Conservation (phyloP, 2,329 filamentous ascomycete genomes). For the Monascus ruber region DNA sequence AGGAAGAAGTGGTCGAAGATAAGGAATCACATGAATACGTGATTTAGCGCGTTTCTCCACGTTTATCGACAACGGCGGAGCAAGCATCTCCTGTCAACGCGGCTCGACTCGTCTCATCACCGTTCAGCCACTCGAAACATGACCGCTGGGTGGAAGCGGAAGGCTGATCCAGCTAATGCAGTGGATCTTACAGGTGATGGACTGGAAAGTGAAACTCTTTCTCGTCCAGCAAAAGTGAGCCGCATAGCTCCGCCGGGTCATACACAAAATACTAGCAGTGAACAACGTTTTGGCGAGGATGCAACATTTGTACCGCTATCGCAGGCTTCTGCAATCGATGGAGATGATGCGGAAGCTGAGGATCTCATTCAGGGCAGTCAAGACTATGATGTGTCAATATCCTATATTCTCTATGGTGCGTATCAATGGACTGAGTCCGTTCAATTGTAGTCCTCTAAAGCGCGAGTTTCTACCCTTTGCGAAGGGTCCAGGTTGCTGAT, state of each 20-base stretch:
- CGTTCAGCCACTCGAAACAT: no score
- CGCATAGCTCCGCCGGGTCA: conserved; percentile 1
- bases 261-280: conserved; percentile 5
- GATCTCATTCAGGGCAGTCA: conserved; percentile 22
- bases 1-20: no score
- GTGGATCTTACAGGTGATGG: conserved; percentile 19
- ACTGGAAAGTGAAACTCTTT: conserved; percentile 2
- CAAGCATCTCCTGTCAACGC: no score
- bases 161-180: conserved; percentile 3
- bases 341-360: conserved; percentile 26
- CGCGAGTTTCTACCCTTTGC: conserved; percentile 6
- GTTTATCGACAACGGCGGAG: no score
- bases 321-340: conserved; percentile 18
- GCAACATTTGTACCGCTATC: conserved; percentile 18
- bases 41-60: no score
- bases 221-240: conserved; percentile 5
- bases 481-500: conserved; percentile 2
- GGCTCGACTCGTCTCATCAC: no score
- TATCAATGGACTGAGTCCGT: background rate
- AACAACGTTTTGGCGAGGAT: conserved; percentile 18
- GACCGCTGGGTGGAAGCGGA: conserved; percentile 1
- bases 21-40: no score
- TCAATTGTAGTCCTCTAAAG: no score
- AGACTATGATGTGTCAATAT: conserved; percentile 20
- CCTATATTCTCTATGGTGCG: conserved; percentile 30